A percentile compares a stretch with the other conserved stretches of the same genome.
These are phyloP conservation scores for Aspergillus bridgeri DNA, from an alignment of 495 filamentous ascomycete genomes.

Conservation along the genomic window DNA sequence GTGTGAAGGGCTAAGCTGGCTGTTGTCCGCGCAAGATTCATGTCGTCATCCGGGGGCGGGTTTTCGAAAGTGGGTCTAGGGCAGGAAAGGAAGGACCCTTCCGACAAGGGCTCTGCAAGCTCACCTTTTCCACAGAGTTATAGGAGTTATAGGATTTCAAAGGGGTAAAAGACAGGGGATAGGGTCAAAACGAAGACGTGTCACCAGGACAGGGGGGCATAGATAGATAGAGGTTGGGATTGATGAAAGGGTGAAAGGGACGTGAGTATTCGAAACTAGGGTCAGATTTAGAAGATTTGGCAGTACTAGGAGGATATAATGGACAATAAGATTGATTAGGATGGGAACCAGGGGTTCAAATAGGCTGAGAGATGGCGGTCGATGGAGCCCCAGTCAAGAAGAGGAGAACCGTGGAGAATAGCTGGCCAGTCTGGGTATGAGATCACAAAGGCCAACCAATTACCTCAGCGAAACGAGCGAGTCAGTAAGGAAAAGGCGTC, in stretches of 20 bases:
- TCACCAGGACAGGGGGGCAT: not conserved
- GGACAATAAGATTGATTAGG: not conserved
- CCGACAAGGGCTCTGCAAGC: not conserved
- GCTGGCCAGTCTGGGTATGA: constrained; percentile 6
- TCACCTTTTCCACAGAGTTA: not conserved
- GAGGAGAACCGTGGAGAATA: not conserved
- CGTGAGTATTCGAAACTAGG: not conserved
- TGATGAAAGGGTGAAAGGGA: not conserved
- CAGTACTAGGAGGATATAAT: not conserved
- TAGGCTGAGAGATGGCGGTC: not conserved
- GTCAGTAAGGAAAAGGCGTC: not conserved
- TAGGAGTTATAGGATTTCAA: not conserved
- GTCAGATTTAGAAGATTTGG: not conserved
- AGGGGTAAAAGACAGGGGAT: not conserved
- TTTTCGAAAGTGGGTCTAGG: not conserved
- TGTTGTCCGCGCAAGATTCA: not conserved
- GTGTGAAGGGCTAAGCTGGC: not conserved
- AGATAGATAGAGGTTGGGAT: not conserved
- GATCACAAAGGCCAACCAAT: constrained; percentile 10
- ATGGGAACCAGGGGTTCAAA: not conserved
- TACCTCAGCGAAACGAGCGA: not conserved
- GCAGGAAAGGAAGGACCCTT: not conserved
- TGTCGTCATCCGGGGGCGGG: too few species aligned
- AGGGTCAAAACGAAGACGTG: not conserved
- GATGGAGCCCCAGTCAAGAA: not conserved